A percentile compares a stretch with the other conserved stretches of the same genome.
phyloP scores from a whole-genome alignment of 148 eudicot genomes.

The Rhododendron williamsianum region DNA sequence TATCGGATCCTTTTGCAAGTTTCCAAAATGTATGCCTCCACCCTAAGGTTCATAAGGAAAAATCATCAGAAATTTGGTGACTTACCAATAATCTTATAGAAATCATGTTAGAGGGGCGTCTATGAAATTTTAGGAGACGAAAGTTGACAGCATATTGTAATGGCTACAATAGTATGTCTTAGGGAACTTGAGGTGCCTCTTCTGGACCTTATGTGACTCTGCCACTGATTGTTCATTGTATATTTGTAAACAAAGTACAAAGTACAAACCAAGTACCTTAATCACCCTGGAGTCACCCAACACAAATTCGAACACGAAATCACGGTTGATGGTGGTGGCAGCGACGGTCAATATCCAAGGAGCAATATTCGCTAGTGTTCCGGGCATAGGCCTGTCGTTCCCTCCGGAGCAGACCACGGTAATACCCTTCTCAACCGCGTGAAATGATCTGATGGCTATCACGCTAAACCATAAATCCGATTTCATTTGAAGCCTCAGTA shows the following conservation, averaged over 20 bases:
- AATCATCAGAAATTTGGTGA: not conserved
- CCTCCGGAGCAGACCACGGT: conserved; percentile 65
- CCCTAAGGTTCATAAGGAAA: conserved; percentile 32
- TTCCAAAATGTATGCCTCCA: conserved; percentile 53
- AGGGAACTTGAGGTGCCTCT: too few relatives aligned
- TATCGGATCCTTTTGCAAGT: conserved; percentile 27
- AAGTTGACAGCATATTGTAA: not conserved
- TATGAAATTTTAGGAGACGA: not conserved
- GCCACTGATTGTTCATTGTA: not conserved
- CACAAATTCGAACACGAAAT: conserved; percentile 36
- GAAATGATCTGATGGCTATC: conserved; percentile 68
- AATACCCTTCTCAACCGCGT: conserved; percentile 66
- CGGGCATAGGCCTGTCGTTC: conserved; percentile 45
- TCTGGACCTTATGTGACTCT: not conserved
- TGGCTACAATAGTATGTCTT: too few relatives aligned
- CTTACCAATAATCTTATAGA: too few relatives aligned
- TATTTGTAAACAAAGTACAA: not conserved
- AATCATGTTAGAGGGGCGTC: too few relatives aligned
- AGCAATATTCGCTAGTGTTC: conserved; percentile 51
- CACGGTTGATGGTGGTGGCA: conserved; percentile 66
- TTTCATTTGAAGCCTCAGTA: conserved; percentile 16
- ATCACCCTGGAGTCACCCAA: conserved; percentile 43
- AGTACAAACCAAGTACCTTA: conserved; percentile 24
- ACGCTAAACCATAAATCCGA: conserved; percentile 30
- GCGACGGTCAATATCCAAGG: conserved; percentile 80